Base-by-base conservation (phyloP, 257 asterid species). In the Capsicum pubescens region DNA sequence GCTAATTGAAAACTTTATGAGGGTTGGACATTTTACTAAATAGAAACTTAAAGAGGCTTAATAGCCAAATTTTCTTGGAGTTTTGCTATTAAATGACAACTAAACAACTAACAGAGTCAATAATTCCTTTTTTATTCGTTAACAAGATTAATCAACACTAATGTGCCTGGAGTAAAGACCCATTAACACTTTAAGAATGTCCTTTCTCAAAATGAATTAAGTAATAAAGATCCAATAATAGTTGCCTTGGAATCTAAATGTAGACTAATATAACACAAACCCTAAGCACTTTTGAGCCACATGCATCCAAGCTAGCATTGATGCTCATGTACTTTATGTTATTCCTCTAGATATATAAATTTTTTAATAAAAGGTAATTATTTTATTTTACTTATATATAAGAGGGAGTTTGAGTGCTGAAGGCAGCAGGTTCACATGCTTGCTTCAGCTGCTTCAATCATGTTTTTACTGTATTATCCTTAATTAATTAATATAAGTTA, bases 301-400 rank as follows among this genome's bases (percentile, higher is more conserved):
- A 76, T 76, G 81, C 50, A 52, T n/a, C 61, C 81, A 52, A 76
- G 9, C 63, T 26, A 8, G 72, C 81, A 76, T 74, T 50, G 60
- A 52, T 52, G 63, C 81, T 26, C 63, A 76, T 14, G 21, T 19
- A 76, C 81, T 76, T 50, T 76, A 76, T 60, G 35, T 15, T 76
- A 12, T 3, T 76, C 46, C 26, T 26, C 32, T 26, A 26, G 32
- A 26, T 26, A 26, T 26, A 26, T 26, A 26, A 26, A 26, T 26
- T 26, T 26, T 26, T 26, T 26, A 26, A 26, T 26, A 26, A 26
- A 26, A 26, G 1, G 32, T n/a, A n/a, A n/a, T n/a, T n/a, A n/a
- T n/a, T n/a, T n/a, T n/a, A n/a, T n/a, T n/a, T n/a, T n/a, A n/a
- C n/a, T n/a, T n/a, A n/a, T n/a, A n/a, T n/a, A n/a, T n/a, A n/a